These are phyloP conservation scores for Botrytis porri DNA, from an alignment of 2,329 filamentous ascomycete genomes.

Conservation along the genomic window DNA sequence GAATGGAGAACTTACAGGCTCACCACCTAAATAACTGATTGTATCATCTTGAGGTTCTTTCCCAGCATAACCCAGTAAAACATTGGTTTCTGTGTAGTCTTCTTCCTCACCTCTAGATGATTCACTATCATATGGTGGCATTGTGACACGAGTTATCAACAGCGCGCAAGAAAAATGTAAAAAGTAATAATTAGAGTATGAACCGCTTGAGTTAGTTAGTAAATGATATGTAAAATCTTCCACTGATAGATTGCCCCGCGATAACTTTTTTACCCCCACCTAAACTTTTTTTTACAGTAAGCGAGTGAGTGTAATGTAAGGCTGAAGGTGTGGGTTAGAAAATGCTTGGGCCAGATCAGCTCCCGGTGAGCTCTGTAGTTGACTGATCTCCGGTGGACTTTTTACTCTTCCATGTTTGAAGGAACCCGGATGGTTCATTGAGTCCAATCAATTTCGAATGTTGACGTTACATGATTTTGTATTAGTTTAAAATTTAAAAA, in stretches of 20 bases:
- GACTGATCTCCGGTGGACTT: neutral
- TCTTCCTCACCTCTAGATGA: slow-evolving; percentile 67
- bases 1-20: slow-evolving; percentile 61
- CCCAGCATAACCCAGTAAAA: slow-evolving; percentile 85
- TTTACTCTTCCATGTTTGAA: neutral
- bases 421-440: neutral
- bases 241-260: slow-evolving; percentile 11
- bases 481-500: neutral
- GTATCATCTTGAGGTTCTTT: slow-evolving; percentile 71
- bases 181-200: neutral
- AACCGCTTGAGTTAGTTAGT: neutral
- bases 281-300: slow-evolving; percentile 23
- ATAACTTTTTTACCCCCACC: slow-evolving; percentile 17
- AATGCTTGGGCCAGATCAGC: neutral
- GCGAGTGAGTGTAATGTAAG: slow-evolving; percentile 27
- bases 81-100: slow-evolving; percentile 75
- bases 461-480: neutral
- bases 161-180: neutral
- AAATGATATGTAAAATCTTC: slow-evolving; percentile 12
- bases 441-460: neutral
- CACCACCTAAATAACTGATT: slow-evolving; percentile 84
- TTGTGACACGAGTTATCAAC: slow-evolving; percentile 37
- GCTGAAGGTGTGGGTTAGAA: slow-evolving; percentile 19
- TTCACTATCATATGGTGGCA: slow-evolving; percentile 84
- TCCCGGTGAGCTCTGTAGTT: neutral